phyloP scores from a whole-genome alignment of 192 early-diverging fungal genomes.

The Phycomyces blakesleeanus region DNA sequence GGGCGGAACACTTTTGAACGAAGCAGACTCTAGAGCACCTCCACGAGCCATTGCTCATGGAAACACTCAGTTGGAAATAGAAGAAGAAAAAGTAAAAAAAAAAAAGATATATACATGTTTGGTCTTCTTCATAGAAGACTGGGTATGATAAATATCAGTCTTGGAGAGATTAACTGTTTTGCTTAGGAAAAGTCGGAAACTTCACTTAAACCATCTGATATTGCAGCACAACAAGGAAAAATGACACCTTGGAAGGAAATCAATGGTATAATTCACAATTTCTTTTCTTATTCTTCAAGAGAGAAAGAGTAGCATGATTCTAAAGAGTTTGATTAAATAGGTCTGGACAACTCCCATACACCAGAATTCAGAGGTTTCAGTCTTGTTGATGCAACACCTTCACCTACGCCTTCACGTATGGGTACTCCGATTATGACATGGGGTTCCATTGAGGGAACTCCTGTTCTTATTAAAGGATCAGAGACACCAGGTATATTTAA shows the following conservation, averaged over 20 bases:
- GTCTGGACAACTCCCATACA: neutral
- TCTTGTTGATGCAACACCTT: conserved; percentile 69
- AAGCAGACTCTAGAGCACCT: conserved; percentile 35
- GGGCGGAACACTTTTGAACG: conserved; percentile 38
- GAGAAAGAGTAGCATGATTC: too few species aligned
- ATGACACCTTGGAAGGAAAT: conserved; percentile 21
- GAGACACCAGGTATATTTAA: conserved; percentile 38
- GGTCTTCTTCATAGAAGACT: too few species aligned
- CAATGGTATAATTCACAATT: too few species aligned
- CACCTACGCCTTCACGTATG: conserved; percentile 57
- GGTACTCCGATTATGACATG: conserved; percentile 79
- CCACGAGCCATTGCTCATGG: conserved; percentile 61
- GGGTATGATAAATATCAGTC: too few species aligned
- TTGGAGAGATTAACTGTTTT: neutral
- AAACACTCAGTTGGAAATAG: conserved; percentile 51
- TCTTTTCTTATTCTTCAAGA: too few species aligned
- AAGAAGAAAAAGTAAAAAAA: too few species aligned
- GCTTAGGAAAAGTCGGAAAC: neutral
- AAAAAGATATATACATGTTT: too few species aligned
- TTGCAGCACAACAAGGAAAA: conserved; percentile 8
- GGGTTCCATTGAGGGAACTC: conserved; percentile 80
- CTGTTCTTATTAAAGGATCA: conserved; percentile 57
- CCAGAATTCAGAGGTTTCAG: conserved; percentile 45
- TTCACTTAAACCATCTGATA: conserved; percentile 7
- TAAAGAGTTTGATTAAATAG: neutral